Conservation (phyloP, 257 asterid genomes). For the Fraxinus quadrangulata region DNA sequence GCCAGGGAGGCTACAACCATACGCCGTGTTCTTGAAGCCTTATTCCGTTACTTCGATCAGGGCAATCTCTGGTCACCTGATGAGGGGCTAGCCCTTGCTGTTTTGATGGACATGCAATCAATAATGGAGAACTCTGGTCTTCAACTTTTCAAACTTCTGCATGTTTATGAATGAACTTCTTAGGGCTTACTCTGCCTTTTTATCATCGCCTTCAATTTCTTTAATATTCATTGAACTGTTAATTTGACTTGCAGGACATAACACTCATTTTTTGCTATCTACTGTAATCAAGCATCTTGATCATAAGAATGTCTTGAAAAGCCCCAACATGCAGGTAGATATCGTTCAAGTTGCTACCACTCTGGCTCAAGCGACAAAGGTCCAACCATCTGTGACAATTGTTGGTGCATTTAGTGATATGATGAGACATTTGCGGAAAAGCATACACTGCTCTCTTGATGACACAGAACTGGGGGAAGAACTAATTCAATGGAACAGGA, state of each 20-base stretch:
- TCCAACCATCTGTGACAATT: constrained; percentile 59
- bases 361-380: constrained; percentile 57
- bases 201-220: constrained; percentile 25
- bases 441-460: constrained; percentile 62
- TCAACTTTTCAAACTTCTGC: constrained; percentile 22
- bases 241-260: constrained; percentile 53
- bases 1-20: constrained; percentile 74
- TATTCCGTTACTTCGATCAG: constrained; percentile 68
- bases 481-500: constrained; percentile 56
- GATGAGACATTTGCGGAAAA: constrained; percentile 74
- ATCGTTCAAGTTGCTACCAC: constrained; percentile 67
- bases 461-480: constrained; percentile 67
- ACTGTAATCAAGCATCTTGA: constrained; percentile 79
- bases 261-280: constrained; percentile 65
- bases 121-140: constrained; percentile 64
- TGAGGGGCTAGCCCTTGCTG: constrained; percentile 62
- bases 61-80: constrained; percentile 69
- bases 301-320: constrained; percentile 66
- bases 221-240: constrained; percentile 27
- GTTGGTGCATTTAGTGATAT: constrained; percentile 74
- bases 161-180: constrained; percentile 12
- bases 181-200: constrained; percentile 20
- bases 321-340: constrained; percentile 66
- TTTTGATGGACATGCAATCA: constrained; percentile 71
- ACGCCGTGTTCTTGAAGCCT: constrained; percentile 72